Evolutionary conservation across 2,329 filamentous ascomycete genomes (phyloP), one percentile per base, ranked within the genome.

Genomic region (Curvularia verruculosa): DNA sequence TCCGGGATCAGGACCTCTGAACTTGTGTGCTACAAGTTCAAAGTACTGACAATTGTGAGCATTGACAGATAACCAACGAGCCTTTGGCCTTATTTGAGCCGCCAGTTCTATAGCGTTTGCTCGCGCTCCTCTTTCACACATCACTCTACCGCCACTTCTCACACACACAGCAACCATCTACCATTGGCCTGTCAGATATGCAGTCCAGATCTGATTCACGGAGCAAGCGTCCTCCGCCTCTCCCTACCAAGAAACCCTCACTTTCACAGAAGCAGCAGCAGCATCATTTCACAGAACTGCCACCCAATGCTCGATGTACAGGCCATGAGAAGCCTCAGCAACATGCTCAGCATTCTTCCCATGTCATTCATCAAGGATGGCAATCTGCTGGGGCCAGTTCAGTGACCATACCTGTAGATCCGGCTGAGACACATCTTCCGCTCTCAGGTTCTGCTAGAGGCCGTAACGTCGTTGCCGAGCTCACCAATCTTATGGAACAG

Each of bases 161-260:
- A 48, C 31, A 54, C 44, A 46, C 39, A 36, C 13, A 43, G 21
- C 37, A 53, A n/a, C 37, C 24, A 34, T 31, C 8, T 23, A 24
- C 13, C 26, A 37, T 19, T 49, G 24, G 24, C 23, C 15, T 13
- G 49, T 41, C 37, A 21, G 44, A 31, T 4, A 72, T 72, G 69
- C 57, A 66, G 6, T 40, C 60, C 8, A 49, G 52, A 15, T 28
- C 50, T 18, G 29, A 49, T 12, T 64, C 63, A 13, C 49, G 59
- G n/a, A 71, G 65, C 61, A 71, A 61, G 56, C 67, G 68, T 37
- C 72, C 69, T 15, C 66, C 68, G 29, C 68, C 67, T 1, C 71
- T 73, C 37, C 39, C 56, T 2, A 70, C 72, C 34, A 40, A 56
- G 4, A 57, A 72, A 3, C 65, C 68, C 13, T 29, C 49, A 29